Conservation (phyloP, 495 filamentous ascomycete genomes). For the Amniculicola lignicola region DNA sequence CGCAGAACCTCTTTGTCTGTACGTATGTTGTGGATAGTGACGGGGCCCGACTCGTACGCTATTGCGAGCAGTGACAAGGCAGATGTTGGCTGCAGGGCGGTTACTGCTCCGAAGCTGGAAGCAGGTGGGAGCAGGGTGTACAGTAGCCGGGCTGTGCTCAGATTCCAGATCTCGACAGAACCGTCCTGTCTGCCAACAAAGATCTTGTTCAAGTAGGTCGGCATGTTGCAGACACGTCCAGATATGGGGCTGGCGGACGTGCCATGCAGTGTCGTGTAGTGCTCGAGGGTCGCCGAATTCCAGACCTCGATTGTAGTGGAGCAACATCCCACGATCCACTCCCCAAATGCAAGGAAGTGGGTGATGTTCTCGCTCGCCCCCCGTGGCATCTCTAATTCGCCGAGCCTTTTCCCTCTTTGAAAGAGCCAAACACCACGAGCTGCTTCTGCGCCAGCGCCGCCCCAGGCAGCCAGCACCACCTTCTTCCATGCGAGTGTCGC, state of each 20-base stretch:
- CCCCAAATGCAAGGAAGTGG: conserved; percentile 77
- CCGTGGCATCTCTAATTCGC: conserved; percentile 62
- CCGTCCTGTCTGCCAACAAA: conserved; percentile 83
- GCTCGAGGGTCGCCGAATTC: conserved; percentile 78
- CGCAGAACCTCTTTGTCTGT: conserved; percentile 66
- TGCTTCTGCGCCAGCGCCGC: conserved; percentile 50
- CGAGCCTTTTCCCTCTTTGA: conserved; percentile 85
- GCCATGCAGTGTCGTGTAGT: conserved; percentile 74
- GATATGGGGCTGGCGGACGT: conserved; percentile 55
- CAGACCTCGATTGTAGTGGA: conserved; percentile 76
- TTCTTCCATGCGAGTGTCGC: conserved; percentile 87
- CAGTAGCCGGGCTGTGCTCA: conserved; percentile 83
- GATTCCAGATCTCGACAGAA: conserved; percentile 94
- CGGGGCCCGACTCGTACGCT: conserved; percentile 71
- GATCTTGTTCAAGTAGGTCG: conserved; percentile 93
- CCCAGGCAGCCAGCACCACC: conserved; percentile 82
- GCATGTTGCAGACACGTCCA: conserved; percentile 73
- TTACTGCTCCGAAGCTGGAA: conserved; percentile 67
- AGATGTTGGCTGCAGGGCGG: conserved; percentile 76
- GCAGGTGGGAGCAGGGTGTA: conserved; percentile 75
- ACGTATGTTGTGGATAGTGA: conserved; percentile 77
- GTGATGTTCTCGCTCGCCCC: conserved; percentile 65
- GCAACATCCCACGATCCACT: conserved; percentile 85
- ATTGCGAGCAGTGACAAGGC: conserved; percentile 83
- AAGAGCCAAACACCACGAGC: conserved; percentile 83